Percentiles rank a stretch among this genome's conserved stretches.
These are phyloP conservation scores for Neonectria hederae DNA, from an alignment of 2,329 filamentous ascomycete species.

Conservation along the genomic window DNA sequence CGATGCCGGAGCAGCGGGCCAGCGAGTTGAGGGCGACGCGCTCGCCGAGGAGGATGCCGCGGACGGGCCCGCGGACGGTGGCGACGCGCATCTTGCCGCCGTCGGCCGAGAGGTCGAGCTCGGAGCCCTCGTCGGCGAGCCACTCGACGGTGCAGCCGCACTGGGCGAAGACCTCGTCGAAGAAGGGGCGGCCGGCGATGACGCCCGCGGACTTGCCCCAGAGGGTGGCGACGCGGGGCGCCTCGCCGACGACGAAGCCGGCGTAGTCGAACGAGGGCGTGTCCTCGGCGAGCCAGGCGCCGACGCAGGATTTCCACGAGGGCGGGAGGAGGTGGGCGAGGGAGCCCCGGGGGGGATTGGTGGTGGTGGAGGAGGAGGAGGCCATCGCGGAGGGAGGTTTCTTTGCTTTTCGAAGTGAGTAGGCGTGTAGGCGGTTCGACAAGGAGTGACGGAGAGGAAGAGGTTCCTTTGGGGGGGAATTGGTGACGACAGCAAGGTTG, in stretches of 20 bases:
- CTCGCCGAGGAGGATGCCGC: constrained; percentile 86
- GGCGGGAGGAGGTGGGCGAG: constrained; percentile 80
- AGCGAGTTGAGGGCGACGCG: constrained; percentile 91
- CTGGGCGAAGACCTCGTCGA: constrained; percentile 91
- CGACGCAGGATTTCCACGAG: constrained; percentile 83
- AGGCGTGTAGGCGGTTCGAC: background rate
- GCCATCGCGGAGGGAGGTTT: constrained; percentile 24
- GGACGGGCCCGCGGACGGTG: constrained; percentile 84
- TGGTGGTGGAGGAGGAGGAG: constrained; percentile 1
- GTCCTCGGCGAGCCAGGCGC: constrained; percentile 92
- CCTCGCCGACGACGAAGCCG: constrained; percentile 91
- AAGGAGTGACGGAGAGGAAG: background rate
- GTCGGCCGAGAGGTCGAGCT: constrained; percentile 67
- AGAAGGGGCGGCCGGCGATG: constrained; percentile 92
- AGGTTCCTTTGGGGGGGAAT: background rate
- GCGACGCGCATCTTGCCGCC: constrained; percentile 70
- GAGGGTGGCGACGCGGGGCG: constrained; percentile 69
- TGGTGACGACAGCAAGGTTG: background rate
- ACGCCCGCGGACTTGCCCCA: constrained; percentile 80
- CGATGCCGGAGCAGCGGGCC: constrained; percentile 90
- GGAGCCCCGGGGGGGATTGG: constrained; percentile 52
- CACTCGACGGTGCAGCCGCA: constrained; percentile 92
- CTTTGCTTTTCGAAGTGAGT: background rate
- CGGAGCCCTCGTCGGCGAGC: constrained; percentile 80
- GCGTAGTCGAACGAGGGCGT: constrained; percentile 97